These are phyloP conservation scores for Scleroderma citrinum DNA, from an alignment of 768 basidiomycete species.

Conservation along the genomic window DNA sequence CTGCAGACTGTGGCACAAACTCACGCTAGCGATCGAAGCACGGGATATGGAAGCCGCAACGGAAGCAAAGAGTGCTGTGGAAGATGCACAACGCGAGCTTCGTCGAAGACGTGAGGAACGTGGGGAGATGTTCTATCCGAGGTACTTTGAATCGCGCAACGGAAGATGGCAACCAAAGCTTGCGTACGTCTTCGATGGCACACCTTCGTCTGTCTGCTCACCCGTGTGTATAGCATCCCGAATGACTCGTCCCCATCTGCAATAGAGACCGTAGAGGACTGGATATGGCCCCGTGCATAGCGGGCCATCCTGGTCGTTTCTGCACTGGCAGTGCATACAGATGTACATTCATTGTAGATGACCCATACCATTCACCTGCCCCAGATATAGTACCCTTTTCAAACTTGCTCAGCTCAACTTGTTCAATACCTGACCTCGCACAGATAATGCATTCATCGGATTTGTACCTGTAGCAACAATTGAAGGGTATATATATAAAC, in stretches of 20 bases:
- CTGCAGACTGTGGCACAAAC: conserved; percentile 67
- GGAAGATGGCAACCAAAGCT: conserved; percentile 84
- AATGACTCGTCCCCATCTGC: conserved; percentile 58
- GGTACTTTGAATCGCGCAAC: conserved; percentile 74
- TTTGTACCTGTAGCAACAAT: conserved; percentile 35
- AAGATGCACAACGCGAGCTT: conserved; percentile 85
- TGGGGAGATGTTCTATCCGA: conserved; percentile 61
- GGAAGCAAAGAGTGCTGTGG: conserved; percentile 80
- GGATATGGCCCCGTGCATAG: conserved; percentile 57
- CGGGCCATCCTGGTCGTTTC: background rate
- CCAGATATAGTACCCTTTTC: conserved; percentile 1
- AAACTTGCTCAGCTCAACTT: conserved; percentile 5
- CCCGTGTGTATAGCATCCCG: conserved; percentile 50
- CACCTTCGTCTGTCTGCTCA: background rate
- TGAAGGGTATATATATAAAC: conserved; percentile 30
- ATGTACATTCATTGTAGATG: background rate
- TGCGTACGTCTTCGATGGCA: conserved; percentile 39
- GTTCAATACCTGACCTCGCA: conserved; percentile 18
- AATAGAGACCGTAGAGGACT: conserved; percentile 58
- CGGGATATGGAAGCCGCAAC: conserved; percentile 97
- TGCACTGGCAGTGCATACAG: background rate
- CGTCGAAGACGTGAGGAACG: conserved; percentile 69
- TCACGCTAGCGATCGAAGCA: conserved; percentile 78
- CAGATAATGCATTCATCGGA: conserved; percentile 32
- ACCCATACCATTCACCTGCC: background rate